These are phyloP conservation scores for Trichoderma asperellum DNA, from an alignment of 2,329 filamentous ascomycete genomes.

Conservation along the genomic window DNA sequence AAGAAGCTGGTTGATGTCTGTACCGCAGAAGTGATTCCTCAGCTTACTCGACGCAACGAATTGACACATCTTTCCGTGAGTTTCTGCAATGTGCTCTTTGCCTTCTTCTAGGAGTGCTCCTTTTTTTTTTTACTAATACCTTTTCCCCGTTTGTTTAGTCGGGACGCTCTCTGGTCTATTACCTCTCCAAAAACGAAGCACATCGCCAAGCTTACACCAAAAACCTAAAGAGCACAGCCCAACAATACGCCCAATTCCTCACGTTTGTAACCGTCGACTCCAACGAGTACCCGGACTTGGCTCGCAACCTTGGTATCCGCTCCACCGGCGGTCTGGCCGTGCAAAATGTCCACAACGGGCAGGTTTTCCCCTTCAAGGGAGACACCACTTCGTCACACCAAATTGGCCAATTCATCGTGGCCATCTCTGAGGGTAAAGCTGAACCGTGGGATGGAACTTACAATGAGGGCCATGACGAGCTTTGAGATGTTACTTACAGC, in stretches of 20 bases:
- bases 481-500: constrained; percentile 8
- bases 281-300: constrained; percentile 51
- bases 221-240: constrained; percentile 47
- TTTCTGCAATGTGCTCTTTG: background rate
- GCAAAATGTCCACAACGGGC: constrained; percentile 50
- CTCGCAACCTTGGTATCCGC: constrained; percentile 43
- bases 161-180: constrained; percentile 46
- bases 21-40: constrained; percentile 46
- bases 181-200: constrained; percentile 33
- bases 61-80: constrained; percentile 46
- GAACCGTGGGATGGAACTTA: constrained; percentile 41
- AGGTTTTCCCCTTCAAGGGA: constrained; percentile 46
- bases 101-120: background rate
- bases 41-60: constrained; percentile 52
- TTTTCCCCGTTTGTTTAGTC: constrained; percentile 36
- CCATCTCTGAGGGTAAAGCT: constrained; percentile 50
- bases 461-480: constrained; percentile 22
- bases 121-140: background rate
- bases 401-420: constrained; percentile 50
- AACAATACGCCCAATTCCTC: constrained; percentile 52
- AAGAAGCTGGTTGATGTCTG: constrained; percentile 46
- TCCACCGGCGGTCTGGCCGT: constrained; percentile 44
- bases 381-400: constrained; percentile 39
- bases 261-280: constrained; percentile 53
- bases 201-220: constrained; percentile 44